Base-by-base conservation (phyloP, 345 rosid genomes). In the Lumnitzera racemosa region DNA sequence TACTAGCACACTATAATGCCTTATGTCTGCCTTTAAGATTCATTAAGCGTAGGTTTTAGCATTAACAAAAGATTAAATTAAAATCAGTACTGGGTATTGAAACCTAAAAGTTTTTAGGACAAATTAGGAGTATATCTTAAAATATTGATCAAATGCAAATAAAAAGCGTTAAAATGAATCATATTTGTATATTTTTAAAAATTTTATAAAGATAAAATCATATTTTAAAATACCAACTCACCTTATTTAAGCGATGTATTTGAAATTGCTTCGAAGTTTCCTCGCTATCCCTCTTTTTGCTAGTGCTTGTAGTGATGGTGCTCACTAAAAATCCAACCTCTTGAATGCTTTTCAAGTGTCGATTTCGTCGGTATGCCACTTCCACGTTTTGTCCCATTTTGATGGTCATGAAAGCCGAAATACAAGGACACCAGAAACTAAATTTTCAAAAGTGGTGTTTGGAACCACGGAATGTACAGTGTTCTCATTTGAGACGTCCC, bases 341-440 rank as follows among this genome's bases (percentile, higher is more conserved):
- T 15, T 53, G 10, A 24, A n/a, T 36, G 7, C 43, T 36, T 36
- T 36, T 4, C 43, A 36, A 36, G 11, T 36, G 43, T 36, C 43
- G 43, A 7, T 36, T 36, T 36, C 10, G 11, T 7, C 43, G 2
- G 43, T 36, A 36, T 36, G 43, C 43, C 43, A 36, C 43, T 36
- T 36, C 43, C 43, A 36, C 7, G 43, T 36, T 4, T 36, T 36
- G 43, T 36, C 43, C 43, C 43, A 36, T 36, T 36, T 36, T 36
- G 11, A 36, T 36, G 24, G 55, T 76, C 67, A 60, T 76, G 76
- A 79, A 79, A 69, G 73, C 78, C 70, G 70, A 64, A 74, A 77
- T 61, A 62, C 27, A 68, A 69, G 81, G 76, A 76, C 20, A 20
- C 51, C 67, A 61, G 74, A 72, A 63, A 57, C 76, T 73, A 72